phyloP scores from a whole-genome alignment of 2,329 filamentous ascomycete genomes.

The Cladosporium phlei region DNA sequence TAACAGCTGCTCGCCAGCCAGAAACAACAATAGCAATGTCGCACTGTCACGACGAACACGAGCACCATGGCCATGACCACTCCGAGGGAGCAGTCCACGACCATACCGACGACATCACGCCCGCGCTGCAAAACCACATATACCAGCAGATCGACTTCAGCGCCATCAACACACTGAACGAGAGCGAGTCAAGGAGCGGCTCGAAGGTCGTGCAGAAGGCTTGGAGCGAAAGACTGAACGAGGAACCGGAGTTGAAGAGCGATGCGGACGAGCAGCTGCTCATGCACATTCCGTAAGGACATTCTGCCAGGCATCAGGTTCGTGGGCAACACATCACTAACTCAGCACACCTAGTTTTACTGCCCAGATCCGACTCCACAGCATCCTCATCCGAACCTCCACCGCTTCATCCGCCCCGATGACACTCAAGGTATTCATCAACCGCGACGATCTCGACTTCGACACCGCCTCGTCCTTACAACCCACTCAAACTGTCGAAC shows the following conservation, averaged over 20 bases:
- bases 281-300: slow-evolving; percentile 82
- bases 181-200: slow-evolving; percentile 63
- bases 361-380: slow-evolving; percentile 87
- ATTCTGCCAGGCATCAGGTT: too few species aligned
- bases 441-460: slow-evolving; percentile 85
- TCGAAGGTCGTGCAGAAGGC: slow-evolving; percentile 79
- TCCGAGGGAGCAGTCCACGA: slow-evolving; percentile 64
- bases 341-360: slow-evolving; percentile 68
- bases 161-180: slow-evolving; percentile 78
- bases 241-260: slow-evolving; percentile 72
- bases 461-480: slow-evolving; percentile 56
- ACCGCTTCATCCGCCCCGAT: slow-evolving; percentile 65
- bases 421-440: slow-evolving; percentile 82
- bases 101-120: slow-evolving; percentile 86
- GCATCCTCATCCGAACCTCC: slow-evolving; percentile 78
- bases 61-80: slow-evolving; percentile 44
- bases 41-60: slow-evolving; percentile 46
- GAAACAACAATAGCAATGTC: slow-evolving; percentile 30
- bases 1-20: slow-evolving; percentile 9
- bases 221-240: slow-evolving; percentile 72
- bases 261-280: slow-evolving; percentile 91
- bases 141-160: slow-evolving; percentile 92
- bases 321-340: too few species aligned
- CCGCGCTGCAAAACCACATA: slow-evolving; percentile 82
- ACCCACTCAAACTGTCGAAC: slow-evolving; percentile 70